These are phyloP conservation scores for Lobosporangium transversale DNA, from an alignment of 192 early-diverging fungal genomes.

Conservation along the genomic window DNA sequence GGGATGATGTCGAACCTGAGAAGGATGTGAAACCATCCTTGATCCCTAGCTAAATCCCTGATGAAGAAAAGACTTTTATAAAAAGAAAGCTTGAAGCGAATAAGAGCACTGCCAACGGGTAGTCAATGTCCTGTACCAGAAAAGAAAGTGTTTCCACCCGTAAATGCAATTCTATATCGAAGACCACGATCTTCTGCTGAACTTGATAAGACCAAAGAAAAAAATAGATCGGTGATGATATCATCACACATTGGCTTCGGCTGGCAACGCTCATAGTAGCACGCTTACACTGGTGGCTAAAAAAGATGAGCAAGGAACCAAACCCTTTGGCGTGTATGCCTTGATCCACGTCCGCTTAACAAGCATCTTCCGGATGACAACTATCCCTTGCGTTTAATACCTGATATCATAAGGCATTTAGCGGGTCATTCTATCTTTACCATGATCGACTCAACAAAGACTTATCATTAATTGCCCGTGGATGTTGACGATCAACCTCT, in stretches of 20 bases:
- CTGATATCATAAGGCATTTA: constrained; percentile 5
- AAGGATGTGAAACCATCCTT: not conserved
- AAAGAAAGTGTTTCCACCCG: constrained; percentile 13
- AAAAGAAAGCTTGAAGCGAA: not conserved
- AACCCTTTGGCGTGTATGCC: constrained; percentile 10
- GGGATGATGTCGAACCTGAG: not conserved
- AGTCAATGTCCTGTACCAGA: constrained; percentile 6
- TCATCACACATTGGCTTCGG: constrained; percentile 13
- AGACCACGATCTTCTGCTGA: not conserved
- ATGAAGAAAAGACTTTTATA: constrained; percentile 1
- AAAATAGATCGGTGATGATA: constrained; percentile 7
- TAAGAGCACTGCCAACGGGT: not conserved
- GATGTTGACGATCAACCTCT: constrained; percentile 6
- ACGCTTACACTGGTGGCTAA: constrained; percentile 16
- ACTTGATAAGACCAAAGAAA: constrained; percentile 1
- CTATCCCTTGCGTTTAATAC: constrained; percentile 10
- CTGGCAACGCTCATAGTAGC: constrained; percentile 6
- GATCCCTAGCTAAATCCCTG: not conserved
- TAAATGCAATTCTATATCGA: not conserved
- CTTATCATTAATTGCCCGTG: constrained; percentile 13
- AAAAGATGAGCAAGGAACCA: constrained; percentile 11
- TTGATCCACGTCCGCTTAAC: constrained; percentile 15
- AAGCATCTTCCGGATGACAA: constrained; percentile 9
- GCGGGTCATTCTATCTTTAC: constrained; percentile 3
- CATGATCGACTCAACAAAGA: constrained; percentile 5